Percentiles rank a stretch among this genome's conserved stretches.
Evolutionary conservation across 805 yeast species (phyloP).

Genomic region (Starmerella kuoi): DNA sequence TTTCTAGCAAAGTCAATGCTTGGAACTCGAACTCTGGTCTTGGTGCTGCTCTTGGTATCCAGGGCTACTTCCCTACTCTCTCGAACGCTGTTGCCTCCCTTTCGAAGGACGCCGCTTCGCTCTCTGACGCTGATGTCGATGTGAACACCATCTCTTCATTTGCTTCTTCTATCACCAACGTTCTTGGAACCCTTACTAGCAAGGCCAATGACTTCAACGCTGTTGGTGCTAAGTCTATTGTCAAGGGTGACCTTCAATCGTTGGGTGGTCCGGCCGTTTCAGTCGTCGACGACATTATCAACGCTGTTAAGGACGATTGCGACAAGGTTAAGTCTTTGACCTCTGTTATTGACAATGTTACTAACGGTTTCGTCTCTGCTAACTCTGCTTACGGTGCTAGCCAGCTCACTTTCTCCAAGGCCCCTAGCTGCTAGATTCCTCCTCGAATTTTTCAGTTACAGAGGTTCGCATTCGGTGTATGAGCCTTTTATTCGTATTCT

Average conservation of each 20-base stretch:
- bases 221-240: constrained; percentile 23
- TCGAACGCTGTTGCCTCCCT: constrained; percentile 18
- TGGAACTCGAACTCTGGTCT: constrained; percentile 10
- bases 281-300: constrained; percentile 17
- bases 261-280: constrained; percentile 20
- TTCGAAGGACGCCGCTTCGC: constrained; percentile 8
- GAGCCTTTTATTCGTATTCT: too few relatives aligned
- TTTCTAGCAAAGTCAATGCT: background rate
- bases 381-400: constrained; percentile 15
- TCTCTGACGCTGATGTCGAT: constrained; percentile 14
- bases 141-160: constrained; percentile 12
- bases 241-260: constrained; percentile 20
- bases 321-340: constrained; percentile 13
- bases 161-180: constrained; percentile 15
- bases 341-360: constrained; percentile 12
- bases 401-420: background rate
- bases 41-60: constrained; percentile 26
- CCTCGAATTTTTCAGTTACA: too few relatives aligned
- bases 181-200: constrained; percentile 19
- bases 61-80: constrained; percentile 21
- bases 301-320: constrained; percentile 17
- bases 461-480: too few relatives aligned
- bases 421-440: too few relatives aligned
- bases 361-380: constrained; percentile 17
- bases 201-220: constrained; percentile 23